Conservation (phyloP, 179 eudicot genomes). For the Beta lomatogona region DNA sequence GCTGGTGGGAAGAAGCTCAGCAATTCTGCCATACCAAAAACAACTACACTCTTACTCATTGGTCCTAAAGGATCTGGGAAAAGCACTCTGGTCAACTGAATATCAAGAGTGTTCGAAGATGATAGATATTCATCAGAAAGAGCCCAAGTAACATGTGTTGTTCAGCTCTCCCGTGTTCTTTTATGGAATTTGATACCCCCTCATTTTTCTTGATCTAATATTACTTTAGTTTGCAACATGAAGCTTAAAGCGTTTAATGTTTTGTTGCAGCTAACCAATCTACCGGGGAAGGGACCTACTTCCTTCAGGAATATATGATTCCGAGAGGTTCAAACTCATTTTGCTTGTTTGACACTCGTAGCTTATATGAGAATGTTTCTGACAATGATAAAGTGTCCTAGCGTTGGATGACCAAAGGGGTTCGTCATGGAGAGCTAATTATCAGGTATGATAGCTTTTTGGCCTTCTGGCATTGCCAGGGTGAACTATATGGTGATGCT, state of each 20-base stretch:
- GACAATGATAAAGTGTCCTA: conserved; percentile 54
- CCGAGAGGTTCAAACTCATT: conserved; percentile 61
- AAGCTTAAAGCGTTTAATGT: too few species aligned
- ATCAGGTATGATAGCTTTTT: conserved; percentile 42
- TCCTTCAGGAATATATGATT: conserved; percentile 70
- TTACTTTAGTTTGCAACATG: not conserved
- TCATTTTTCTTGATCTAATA: not conserved
- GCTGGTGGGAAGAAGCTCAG: conserved; percentile 42
- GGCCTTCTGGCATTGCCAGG: conserved; percentile 2
- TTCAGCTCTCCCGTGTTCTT: conserved; percentile 11
- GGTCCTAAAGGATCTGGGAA: conserved; percentile 89
- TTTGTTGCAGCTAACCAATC: conserved; percentile 41
- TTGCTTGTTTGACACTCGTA: conserved; percentile 80
- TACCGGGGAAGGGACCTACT: conserved; percentile 62
- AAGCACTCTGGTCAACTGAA: conserved; percentile 78
- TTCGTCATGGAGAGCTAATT: conserved; percentile 69
- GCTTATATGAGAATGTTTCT: conserved; percentile 52
- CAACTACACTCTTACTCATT: conserved; percentile 61
- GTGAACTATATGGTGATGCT: not conserved
- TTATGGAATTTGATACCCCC: not conserved
- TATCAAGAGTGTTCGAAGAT: conserved; percentile 72
- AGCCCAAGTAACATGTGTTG: conserved; percentile 73
- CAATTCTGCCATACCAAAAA: conserved; percentile 54
- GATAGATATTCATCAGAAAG: conserved; percentile 68
- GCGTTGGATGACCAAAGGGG: conserved; percentile 76